A percentile compares a stretch with the other conserved stretches of the same genome.
phyloP scores from a whole-genome alignment of 2,329 filamentous ascomycete genomes.

The Zasmidium angulare region DNA sequence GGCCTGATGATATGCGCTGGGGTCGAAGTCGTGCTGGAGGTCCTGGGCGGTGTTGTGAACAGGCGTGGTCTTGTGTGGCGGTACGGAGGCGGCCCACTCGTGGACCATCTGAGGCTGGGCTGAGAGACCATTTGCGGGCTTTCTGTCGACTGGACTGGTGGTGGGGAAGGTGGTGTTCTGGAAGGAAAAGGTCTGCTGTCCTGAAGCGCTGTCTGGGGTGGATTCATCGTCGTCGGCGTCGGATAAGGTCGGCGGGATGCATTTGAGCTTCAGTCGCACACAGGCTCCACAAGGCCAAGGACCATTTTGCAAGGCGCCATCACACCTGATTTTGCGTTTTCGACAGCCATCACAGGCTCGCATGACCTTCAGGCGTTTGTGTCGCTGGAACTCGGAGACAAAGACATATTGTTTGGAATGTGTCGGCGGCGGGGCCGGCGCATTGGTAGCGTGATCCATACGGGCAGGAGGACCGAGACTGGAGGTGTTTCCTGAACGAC shows the following conservation, averaged over 20 bases:
- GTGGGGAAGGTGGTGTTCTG: conserved; percentile 26
- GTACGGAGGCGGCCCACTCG: conserved; percentile 16
- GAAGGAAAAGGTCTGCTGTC: conserved; percentile 31
- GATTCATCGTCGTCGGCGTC: conserved; percentile 60
- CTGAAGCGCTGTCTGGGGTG: conserved; percentile 19
- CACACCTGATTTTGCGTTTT: conserved; percentile 95
- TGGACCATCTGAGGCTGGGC: conserved; percentile 20
- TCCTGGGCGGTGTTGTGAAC: conserved; percentile 12
- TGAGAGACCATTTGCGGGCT: conserved; percentile 10
- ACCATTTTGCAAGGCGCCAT: conserved; percentile 92
- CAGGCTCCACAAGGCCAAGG: conserved; percentile 92
- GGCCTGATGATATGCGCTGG: conserved; percentile 14
- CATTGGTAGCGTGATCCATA: conserved; percentile 21
- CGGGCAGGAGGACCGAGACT: conserved; percentile 10
- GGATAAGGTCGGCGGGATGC: conserved; percentile 81
- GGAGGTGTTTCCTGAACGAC: conserved; percentile 11
- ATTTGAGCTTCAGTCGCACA: conserved; percentile 86
- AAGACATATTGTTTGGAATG: conserved; percentile 98
- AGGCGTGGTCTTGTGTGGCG: conserved; percentile 4
- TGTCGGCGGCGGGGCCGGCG: conserved; percentile 55
- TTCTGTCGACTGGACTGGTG: conserved; percentile 13
- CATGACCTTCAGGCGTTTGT: conserved; percentile 97
- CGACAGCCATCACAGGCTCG: conserved; percentile 94
- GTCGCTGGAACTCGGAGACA: conserved; percentile 96
- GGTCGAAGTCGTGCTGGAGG: conserved; percentile 17